These are phyloP conservation scores for Citrus unshiu DNA, from an alignment of 345 rosid genomes.

Conservation along the genomic window DNA sequence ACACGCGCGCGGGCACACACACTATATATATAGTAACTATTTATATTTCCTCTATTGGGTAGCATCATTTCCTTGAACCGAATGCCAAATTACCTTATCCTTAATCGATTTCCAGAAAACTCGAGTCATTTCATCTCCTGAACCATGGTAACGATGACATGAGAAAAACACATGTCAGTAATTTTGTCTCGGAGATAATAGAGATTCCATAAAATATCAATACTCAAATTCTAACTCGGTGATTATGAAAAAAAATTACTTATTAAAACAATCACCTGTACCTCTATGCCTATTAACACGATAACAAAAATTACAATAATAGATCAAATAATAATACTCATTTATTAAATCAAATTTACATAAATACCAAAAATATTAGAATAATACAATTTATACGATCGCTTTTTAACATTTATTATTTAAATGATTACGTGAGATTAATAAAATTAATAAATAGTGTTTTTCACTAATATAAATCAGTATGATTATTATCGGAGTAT, in stretches of 20 bases:
- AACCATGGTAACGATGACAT: neutral
- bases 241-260: neutral
- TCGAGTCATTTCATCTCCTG: conserved; percentile 99
- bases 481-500: neutral
- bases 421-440: neutral
- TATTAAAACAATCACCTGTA: too few species aligned
- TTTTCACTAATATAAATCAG: too few species aligned
- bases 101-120: conserved; percentile 91
- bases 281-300: too few species aligned
- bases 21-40: too few species aligned
- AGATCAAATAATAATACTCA: too few species aligned
- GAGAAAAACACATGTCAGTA: neutral
- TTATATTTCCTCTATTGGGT: neutral
- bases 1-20: fast-evolving
- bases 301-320: too few species aligned
- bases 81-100: conserved; percentile 66
- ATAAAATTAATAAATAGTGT: too few species aligned
- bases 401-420: too few species aligned
- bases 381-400: too few species aligned
- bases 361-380: too few species aligned
- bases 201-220: neutral
- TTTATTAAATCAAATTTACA: too few species aligned
- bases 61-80: neutral
- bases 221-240: neutral
- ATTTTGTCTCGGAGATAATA: neutral